Base-by-base conservation (phyloP, 225 moss, liverwort and hornwort genomes). In the Asterella californica region DNA sequence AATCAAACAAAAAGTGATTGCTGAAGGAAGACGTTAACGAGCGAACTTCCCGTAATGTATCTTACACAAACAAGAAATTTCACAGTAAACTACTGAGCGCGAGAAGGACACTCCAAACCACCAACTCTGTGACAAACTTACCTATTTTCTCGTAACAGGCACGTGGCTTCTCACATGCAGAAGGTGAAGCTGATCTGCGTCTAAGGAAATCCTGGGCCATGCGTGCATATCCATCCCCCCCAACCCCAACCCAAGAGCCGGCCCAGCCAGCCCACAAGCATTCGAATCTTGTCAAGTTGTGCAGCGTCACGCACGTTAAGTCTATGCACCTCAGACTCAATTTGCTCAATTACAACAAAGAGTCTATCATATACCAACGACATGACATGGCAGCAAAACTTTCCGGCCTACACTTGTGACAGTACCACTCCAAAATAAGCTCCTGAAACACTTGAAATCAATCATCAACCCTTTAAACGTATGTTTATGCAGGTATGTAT, bases 221-320 rank as follows among this genome's bases (percentile, higher is more conserved):
- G 80, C 82, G 79, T 82, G 69, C 77, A 86, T 82, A 77, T 85
- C 85, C 85, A 86, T 77, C 85, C 82, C 82, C 77, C 82, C 80
- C 80, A 66, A 80, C 82, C 84, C 84, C 72, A 77, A 77, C 80
- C 85, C 64, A 63, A 79, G 59, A 77, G 82, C 83, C 79, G 85
- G 82, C 82, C 85, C 85, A 83, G 79, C 85, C 85, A 86, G 85
- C 85, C 85, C 82, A 86, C 85, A 86, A 86, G 82, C 85, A 86
- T 86, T 82, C 82, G 82, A 79, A 79, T 86, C 60, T 85, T 42
- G 85, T 86, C 80, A 86, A 86, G 85, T 34, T 86, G 85, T 80
- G 82, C 79, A 82, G 61, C 33, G 42, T 67, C 78, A 78, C 74
- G 82, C 85, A 81, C 79, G 18, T 60, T 25, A 60, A 76, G 75